Base-by-base conservation (phyloP, 2,329 filamentous ascomycete genomes). In the Sclerotinia minor region DNA sequence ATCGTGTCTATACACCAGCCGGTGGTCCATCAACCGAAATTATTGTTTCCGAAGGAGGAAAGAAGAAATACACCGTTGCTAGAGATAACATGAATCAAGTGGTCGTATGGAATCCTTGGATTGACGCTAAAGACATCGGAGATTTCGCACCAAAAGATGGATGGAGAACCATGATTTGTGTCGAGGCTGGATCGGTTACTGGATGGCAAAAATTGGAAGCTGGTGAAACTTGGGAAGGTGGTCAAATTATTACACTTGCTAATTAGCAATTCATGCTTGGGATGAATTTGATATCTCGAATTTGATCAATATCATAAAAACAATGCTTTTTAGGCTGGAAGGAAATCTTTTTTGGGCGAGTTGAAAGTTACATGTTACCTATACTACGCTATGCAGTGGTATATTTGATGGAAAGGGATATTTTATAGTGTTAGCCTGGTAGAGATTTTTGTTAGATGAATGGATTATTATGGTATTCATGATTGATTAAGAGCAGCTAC, bases 71-170 rank as follows among this genome's bases (percentile, higher is more conserved):
- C 81, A 87, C 88, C 69, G 84, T 98, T 67, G 86, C 90, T 52
- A 87, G 95, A 70, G 92, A 97, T 79, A 94, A 92, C 72, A 84
- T 99, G 72, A 85, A 86, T 70, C 92, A 98, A 73, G 89, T 95
- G 21, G 94, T 97, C 1, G 91, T 98, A 41, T 99, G 95, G 95
- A 99, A 99, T 80, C 95, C 95, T 1, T 97, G 94, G 93, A 84
- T 85, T 52, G 92, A 94, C 71, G 96, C 96, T 82, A 86, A 88
- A 74, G 84, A 84, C 6, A 96, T 97, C 81, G 88, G 83, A 64
- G 95, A 99, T 79, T 97, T 98, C 78, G 86, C 85, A 68, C 95
- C 95, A 61, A 91, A 96, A 76, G 91, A 94, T 65, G 95, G 91
- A 49, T 98, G 90, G 83, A 92, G 92, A 83, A 87, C 92, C 69